Conservation (phyloP, 345 rosid species). For the Sisymbrium altissimum region DNA sequence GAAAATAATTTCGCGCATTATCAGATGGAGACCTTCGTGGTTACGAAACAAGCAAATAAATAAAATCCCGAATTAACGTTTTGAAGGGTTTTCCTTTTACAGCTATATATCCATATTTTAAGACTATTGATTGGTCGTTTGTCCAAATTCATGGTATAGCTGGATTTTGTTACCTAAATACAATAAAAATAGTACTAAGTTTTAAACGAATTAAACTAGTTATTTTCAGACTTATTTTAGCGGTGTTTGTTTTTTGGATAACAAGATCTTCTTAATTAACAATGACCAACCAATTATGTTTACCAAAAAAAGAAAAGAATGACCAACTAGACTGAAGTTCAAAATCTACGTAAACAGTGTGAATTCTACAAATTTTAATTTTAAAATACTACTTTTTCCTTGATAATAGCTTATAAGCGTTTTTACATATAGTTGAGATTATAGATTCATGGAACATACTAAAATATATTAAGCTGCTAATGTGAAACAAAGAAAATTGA, state of each 20-base stretch:
- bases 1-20: not conserved
- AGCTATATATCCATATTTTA: not conserved
- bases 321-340: not conserved
- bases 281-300: not conserved
- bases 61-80: not conserved
- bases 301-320: no score
- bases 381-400: not conserved
- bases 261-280: not conserved
- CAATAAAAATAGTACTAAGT: not conserved
- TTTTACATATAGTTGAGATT: not conserved
- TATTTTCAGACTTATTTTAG: not conserved
- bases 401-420: not conserved
- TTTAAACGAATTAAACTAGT: not conserved
- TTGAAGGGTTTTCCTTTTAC: not conserved
- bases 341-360: not conserved
- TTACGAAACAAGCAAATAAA: not conserved
- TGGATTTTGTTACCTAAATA: not conserved
- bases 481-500: slow-evolving; percentile 23
- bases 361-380: not conserved
- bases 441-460: not conserved
- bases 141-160: not conserved
- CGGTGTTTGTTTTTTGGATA: not conserved
- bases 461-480: not conserved
- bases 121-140: not conserved
- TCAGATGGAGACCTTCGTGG: not conserved